These are phyloP conservation scores for Antrodiella citrinella DNA, from an alignment of 768 basidiomycete genomes.

Conservation along the genomic window DNA sequence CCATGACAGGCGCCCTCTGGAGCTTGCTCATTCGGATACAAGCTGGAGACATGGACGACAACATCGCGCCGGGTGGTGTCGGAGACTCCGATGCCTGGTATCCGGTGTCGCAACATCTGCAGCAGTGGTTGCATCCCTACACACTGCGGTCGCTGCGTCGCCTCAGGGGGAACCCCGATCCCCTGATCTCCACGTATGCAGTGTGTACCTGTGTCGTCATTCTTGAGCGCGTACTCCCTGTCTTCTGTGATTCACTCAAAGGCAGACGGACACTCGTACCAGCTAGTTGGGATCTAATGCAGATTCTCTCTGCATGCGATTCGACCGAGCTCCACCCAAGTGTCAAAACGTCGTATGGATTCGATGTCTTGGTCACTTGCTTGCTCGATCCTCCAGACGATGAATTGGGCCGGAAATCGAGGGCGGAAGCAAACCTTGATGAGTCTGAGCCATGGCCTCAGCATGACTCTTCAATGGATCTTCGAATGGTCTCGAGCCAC, in stretches of 20 bases:
- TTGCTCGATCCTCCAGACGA: not conserved
- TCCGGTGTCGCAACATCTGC: not conserved
- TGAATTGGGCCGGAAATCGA: not conserved
- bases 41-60: not conserved
- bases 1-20: not conserved
- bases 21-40: not conserved
- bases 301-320: not conserved
- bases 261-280: not conserved
- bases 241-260: not conserved
- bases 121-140: not conserved
- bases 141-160: not conserved
- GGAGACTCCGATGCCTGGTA: not conserved
- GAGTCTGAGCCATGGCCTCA: not conserved
- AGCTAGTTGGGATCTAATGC: not conserved
- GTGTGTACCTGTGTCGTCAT: not conserved
- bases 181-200: not conserved
- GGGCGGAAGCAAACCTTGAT: not conserved
- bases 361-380: not conserved
- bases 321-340: not conserved
- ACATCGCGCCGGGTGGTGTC: not conserved
- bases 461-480: not conserved
- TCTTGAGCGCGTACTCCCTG: not conserved
- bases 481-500: not conserved
- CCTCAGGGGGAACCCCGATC: not conserved
- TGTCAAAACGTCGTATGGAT: not conserved